phyloP scores from a whole-genome alignment of 2,329 filamentous ascomycete species.

The Penicillium sp. region DNA sequence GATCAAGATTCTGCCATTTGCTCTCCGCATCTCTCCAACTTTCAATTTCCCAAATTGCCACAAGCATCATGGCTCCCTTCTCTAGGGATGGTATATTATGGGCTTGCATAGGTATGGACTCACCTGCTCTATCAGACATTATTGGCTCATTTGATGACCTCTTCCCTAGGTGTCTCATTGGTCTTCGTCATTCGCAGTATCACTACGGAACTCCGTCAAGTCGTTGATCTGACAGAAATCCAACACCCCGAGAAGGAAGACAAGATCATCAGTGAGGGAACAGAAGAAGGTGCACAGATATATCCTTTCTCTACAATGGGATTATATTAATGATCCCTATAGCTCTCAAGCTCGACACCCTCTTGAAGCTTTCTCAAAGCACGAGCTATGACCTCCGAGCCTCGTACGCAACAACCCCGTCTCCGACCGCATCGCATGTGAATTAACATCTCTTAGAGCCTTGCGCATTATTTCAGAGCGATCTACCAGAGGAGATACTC shows the following conservation, averaged over 20 bases:
- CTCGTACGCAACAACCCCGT: constrained; percentile 51
- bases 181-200: constrained; percentile 55
- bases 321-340: constrained; percentile 18
- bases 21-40: constrained; percentile 22
- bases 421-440: constrained; percentile 34
- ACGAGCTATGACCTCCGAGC: constrained; percentile 70
- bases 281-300: constrained; percentile 57
- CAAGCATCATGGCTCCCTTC: constrained; percentile 33
- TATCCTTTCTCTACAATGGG: not conserved
- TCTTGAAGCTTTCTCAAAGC: constrained; percentile 64
- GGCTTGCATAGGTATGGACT: constrained; percentile 36
- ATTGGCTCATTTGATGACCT: not conserved
- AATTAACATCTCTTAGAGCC: constrained; percentile 53
- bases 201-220: constrained; percentile 49
- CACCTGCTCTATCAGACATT: fast-evolving
- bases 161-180: constrained; percentile 35
- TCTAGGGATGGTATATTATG: constrained; percentile 38
- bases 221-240: constrained; percentile 54
- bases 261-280: constrained; percentile 70
- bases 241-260: constrained; percentile 62
- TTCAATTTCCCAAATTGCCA: constrained; percentile 14
- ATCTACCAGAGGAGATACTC: constrained; percentile 40
- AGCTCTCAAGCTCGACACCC: constrained; percentile 61
- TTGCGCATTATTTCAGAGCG: constrained; percentile 47
- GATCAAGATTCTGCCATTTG: constrained; percentile 30